Base-by-base conservation (phyloP, 2,329 filamentous ascomycete species). In the Davidsoniella virescens region DNA sequence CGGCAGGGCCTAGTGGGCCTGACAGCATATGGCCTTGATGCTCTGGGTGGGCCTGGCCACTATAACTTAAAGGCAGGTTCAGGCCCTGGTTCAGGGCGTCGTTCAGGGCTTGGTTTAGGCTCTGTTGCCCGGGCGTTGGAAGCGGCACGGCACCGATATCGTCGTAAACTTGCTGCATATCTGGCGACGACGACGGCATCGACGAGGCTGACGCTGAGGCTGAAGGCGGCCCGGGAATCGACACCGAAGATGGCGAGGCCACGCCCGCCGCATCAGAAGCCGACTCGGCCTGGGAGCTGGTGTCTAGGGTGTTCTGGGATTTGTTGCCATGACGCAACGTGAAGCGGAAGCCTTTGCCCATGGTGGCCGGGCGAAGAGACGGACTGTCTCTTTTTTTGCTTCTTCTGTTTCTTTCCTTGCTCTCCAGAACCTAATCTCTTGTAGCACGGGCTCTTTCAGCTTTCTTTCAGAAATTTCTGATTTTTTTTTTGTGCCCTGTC, bases 331-430 rank as follows among this genome's bases (percentile, higher is more conserved):
- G 47, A n/a, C 47, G 47, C 39, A 49, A 26, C 23, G 40, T 1
- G 40, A 44, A 33, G 16, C 47, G 47, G 40, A 49, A 49, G 39
- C 40, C 40, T 49, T 49, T 49, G 47, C 39, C 47, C 47, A 49
- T 49, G 39, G 18, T 44, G 25, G n/a, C 5, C 23, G 16, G 16
- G 23, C 29, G 7, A 33, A 33, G 29, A 33, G 29, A 33, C 29
- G 29, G 29, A 8, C 29, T 8, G 26, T 29, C 26, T 33, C 29
- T 33, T 33, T 33, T 33, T 33, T 33, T 23, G 14, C 18, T 48
- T 17, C 29, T 41, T 33, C 25, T 48, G 20, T 10, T 10, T 47
- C 16, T 23, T 25, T 7, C 23, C 17, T 40, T 20, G 12, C 17
- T 41, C 9, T 36, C 14, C 16, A 4, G 20, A 37, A 23, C 43